Base-by-base conservation (phyloP, 2,329 filamentous ascomycete genomes). In the Cladosporium sp. region DNA sequence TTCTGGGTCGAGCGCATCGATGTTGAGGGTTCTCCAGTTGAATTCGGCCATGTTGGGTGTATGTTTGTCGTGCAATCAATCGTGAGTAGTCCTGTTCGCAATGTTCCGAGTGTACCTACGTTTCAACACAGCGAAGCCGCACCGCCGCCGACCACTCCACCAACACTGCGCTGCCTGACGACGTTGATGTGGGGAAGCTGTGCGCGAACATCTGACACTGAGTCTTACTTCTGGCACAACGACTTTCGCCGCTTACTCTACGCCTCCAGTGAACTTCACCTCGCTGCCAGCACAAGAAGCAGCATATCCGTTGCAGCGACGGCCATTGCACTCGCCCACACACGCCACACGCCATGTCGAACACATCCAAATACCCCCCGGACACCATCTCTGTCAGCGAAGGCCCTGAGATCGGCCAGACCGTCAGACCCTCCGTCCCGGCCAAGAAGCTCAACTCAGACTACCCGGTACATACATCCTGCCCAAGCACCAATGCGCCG, bases 1-100 rank as follows among this genome's bases (percentile, higher is more conserved):
- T 76, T 97, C 92, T 60, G 92, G 90, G 74, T 94, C 89, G 69
- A 96, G 84, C 67, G 88, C 87, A 74, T 97, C 92, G 75, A 97
- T 88, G 82, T 97, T 91, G 82, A 97, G 94, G 66, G 91, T 96
- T 75, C 92, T 90, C 79, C 84, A 87, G 73, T 87, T 87, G 76
- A 84, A 74, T 57, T 73, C 69, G 42, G 78, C 75, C 78, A 79
- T 80, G 43, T 28, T 25, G 39, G 38, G 17, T 42, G 34, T 28
- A 3, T 51, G 36, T 1, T 38, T 11, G 25, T 43, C 19, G 37
- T 25, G 38, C n/a, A 20, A 45, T 38, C 30, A 45, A 55, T 37
- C 36, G 30, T 12, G 7, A 38, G 17, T 6, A 36, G n/a, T 9
- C 17, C 19, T 28, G 22, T 34, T 51, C 49, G 49, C 36, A 56